A percentile compares a stretch with the other conserved stretches of the same genome.
Conservation (phyloP, 805 yeast species). For the Candida succiphila region DNA sequence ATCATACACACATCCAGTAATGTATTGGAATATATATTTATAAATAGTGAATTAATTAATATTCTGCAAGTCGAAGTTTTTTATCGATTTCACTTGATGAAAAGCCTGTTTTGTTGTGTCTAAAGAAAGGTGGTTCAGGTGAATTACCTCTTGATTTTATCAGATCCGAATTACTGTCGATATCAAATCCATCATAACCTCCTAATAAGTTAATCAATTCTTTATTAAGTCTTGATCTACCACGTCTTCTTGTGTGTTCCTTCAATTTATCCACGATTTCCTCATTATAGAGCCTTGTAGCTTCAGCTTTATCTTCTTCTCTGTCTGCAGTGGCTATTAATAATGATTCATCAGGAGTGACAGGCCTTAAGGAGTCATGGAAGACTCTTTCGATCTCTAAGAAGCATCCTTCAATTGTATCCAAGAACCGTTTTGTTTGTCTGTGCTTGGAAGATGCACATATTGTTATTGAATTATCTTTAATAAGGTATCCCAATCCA, state of each 20-base stretch:
- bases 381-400: slow-evolving; percentile 46
- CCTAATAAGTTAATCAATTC: slow-evolving; percentile 42
- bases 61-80: slow-evolving; percentile 54
- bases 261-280: slow-evolving; percentile 11
- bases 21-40: too few relatives aligned
- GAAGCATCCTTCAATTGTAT: slow-evolving; percentile 54
- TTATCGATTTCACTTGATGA: slow-evolving; percentile 47
- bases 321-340: neutral
- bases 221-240: slow-evolving; percentile 5
- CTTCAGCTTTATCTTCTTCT: slow-evolving; percentile 1
- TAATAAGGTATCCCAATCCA: slow-evolving; percentile 88
- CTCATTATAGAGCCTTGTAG: slow-evolving; percentile 5
- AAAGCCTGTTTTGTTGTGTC: slow-evolving; percentile 14
- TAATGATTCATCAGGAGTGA: slow-evolving; percentile 2
- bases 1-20: too few relatives aligned
- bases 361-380: slow-evolving; percentile 20
- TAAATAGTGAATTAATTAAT: slow-evolving; percentile 29
- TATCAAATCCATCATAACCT: slow-evolving; percentile 82
- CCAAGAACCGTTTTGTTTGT: slow-evolving; percentile 71
- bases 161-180: slow-evolving; percentile 51
- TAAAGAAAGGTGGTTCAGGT: slow-evolving; percentile 37
- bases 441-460: slow-evolving; percentile 84
- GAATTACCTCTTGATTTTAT: slow-evolving; percentile 49
- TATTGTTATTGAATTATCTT: slow-evolving; percentile 65
- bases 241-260: slow-evolving; percentile 10